These are phyloP conservation scores for Blastocystis sp. DNA, from an alignment of 352 stramenopile species.

Conservation along the genomic window DNA sequence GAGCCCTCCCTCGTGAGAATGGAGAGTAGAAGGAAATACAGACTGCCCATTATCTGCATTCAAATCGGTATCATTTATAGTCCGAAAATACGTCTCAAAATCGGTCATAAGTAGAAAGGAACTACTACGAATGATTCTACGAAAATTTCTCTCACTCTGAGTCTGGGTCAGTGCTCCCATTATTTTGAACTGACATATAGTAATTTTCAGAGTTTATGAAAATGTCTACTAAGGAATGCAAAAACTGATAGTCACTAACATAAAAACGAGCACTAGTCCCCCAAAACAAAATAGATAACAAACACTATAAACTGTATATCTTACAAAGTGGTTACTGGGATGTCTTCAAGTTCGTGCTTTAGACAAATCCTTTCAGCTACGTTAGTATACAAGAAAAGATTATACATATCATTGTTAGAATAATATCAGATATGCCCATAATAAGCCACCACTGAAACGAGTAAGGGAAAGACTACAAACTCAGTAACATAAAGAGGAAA, in stretches of 20 bases:
- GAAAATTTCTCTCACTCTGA: no score
- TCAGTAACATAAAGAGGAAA: not conserved
- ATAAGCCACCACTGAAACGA: not conserved
- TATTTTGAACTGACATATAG: no score
- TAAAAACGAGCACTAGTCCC: not conserved
- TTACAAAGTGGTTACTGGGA: conserved; percentile 13
- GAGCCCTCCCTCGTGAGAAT: no score
- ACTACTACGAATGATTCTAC: no score
- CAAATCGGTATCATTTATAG: no score
- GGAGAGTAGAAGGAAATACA: no score
- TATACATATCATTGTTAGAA: conserved; percentile 24
- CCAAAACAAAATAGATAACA: not conserved
- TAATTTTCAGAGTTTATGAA: no score
- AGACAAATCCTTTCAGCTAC: conserved; percentile 41
- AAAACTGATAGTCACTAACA: not conserved
- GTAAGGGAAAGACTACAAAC: conserved; percentile 14
- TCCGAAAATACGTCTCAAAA: no score
- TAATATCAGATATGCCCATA: not conserved
- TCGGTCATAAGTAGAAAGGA: no score
- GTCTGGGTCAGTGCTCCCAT: no score
- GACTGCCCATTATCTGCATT: no score
- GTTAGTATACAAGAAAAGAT: not conserved
- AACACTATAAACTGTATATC: not conserved
- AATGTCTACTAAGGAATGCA: no score
- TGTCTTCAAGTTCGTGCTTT: conserved; percentile 14